Base-by-base conservation (phyloP, 306 rosid species). In the Inga laurina region DNA sequence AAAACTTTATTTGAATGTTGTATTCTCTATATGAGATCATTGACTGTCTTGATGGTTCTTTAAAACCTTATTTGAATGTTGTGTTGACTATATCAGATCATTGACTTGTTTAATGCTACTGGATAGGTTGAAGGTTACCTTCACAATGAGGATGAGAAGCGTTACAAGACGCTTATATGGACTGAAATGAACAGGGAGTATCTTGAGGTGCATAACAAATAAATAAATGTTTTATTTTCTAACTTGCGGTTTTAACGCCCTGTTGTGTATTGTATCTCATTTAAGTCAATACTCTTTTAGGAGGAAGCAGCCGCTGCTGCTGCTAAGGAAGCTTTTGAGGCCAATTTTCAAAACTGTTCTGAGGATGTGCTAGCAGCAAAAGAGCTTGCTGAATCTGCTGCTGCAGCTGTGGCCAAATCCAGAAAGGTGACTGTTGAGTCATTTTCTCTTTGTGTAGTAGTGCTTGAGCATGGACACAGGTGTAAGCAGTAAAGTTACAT, bases 101-200 rank as follows among this genome's bases (percentile, higher is more conserved):
- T 27, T 27, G 30, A 27, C 61, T 65, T 59, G 59, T 41, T 56
- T 77, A 44, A 66, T 74, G 3, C 35, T 78, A n/a, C 66, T 85
- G 49, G 79, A 56, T 73, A 92, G 97, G 90, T 92, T 82, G 85
- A 74, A 82, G 86, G 87, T 76, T 92, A 91, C 83, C 93, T 92
- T 76, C 85, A 85, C 90, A 88, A 84, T 24, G 97, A 91, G 86
- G 88, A 89, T 81, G 94, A 91, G 85, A 88, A 45, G 70, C 86
- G n/a, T 49, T 86, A 37, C 83, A 91, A 89, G 84, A 91, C 82
- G 77, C 78, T 84, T 21, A 88, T 91, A 37, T 92, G 93, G 94
- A 94, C 90, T 81, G 88, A 89, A 83, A 87, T 89, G 88, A 88
- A 92, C 83, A 73, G 84, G 84, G 92, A 90, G 84, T 89, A 92